Evolutionary conservation across 306 rosid species (phyloP), one percentile per base, ranked within the genome.

Genomic region (Castanopsis chinensis): DNA sequence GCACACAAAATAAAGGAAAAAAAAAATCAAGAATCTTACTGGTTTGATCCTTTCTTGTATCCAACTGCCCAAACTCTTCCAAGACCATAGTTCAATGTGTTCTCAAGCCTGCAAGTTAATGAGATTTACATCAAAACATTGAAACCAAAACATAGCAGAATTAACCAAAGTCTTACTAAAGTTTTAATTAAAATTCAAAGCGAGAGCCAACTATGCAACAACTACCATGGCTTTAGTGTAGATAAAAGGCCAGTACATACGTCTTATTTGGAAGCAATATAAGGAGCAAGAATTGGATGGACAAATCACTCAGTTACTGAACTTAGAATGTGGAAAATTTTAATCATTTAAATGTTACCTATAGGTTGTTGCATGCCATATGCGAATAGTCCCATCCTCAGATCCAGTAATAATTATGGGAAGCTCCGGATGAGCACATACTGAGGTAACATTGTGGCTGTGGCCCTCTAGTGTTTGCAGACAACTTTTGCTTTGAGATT

Each of bases 51-150:
- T 63, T 86, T 74, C 52, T 13, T 35, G 75, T 54, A 76, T 60
- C 80, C 89, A 20, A 83, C 32, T n/a, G 78, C 72, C 86, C 89
- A 86, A 69, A 86, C 84, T 79, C 84, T 79, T 80, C 76, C 85
- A 69, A 83, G 86, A 67, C 17, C 80, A 64, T 76, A 83, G 49
- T 65, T 78, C 76, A 77, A 19, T n/a, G 67, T 75, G 71, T 57
- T 72, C 69, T 80, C 85, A 4, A 78, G 83, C 73, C 87, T 86
- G 85, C 35, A 27, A 83, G 41, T 27, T 14, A 67, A 7, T 35
- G 15, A 67, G 17, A 19, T 32, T 33, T 64, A 30, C 28, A 19
- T 67, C 35, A 0, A 67, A 33, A 18, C 15, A 3, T 19, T 19
- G 15, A 17, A 67, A 67, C 23, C 14, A 33, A 33, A 67, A 33